Conservation (phyloP, 163 green algal species). For the Scenedesmus sp. region DNA sequence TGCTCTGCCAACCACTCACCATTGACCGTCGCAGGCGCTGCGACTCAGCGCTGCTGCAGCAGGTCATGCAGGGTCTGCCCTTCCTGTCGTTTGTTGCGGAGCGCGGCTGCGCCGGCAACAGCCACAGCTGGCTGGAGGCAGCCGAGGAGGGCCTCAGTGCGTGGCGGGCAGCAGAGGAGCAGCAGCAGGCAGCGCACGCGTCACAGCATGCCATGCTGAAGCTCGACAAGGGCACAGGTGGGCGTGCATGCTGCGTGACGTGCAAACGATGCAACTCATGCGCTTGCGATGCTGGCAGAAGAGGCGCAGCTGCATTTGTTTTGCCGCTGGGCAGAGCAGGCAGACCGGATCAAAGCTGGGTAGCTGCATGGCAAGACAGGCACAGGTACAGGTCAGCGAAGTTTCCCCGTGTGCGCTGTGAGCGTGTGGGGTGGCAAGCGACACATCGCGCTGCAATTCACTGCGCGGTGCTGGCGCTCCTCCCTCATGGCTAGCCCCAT, state of each 20-base stretch:
- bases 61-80: conserved; percentile 41
- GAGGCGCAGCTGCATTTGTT: too few relatives aligned
- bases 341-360: too few relatives aligned
- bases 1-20: neutral
- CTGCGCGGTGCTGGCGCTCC: too few relatives aligned
- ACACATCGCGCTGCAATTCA: too few relatives aligned
- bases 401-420: too few relatives aligned
- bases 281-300: too few relatives aligned
- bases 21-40: conserved; percentile 31
- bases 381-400: too few relatives aligned
- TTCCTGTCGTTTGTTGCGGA: conserved; percentile 43
- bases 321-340: too few relatives aligned
- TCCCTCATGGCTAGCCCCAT: too few relatives aligned
- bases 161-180: conserved; percentile 39
- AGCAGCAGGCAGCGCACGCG: neutral
- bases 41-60: conserved; percentile 40
- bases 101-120: neutral
- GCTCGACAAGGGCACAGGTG: neutral
- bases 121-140: neutral
- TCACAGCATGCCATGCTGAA: neutral
- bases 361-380: too few relatives aligned
- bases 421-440: too few relatives aligned
- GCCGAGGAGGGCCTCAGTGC: neutral
- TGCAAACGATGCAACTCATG: too few relatives aligned
- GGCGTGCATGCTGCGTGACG: neutral